A percentile compares a stretch with the other conserved stretches of the same genome.
Evolutionary conservation across 1,284 basidiomycete species (phyloP).

Genomic region (Stereum hirsutum): DNA sequence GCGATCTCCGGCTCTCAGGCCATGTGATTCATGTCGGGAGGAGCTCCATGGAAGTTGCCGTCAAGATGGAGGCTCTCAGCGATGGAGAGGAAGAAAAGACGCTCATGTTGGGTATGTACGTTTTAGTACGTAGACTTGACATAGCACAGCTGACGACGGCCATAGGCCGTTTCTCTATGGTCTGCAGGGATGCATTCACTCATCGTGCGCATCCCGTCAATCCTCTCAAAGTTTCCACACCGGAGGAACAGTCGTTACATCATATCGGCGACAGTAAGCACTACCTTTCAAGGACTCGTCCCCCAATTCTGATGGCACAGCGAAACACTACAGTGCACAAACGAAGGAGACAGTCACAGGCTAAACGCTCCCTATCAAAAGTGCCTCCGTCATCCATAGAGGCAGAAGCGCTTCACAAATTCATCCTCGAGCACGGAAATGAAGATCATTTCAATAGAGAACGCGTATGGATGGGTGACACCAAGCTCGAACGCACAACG

Average conservation of each 20-base stretch:
- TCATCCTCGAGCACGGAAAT: conserved; percentile 51
- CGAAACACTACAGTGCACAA: not conserved
- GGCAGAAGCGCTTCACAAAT: conserved; percentile 56
- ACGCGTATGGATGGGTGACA: conserved; percentile 60
- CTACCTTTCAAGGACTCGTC: not conserved
- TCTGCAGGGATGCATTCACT: conserved; percentile 65
- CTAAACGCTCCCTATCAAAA: conserved; percentile 51
- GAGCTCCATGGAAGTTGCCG: conserved; percentile 76
- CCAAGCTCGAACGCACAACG: conserved; percentile 55
- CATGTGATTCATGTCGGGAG: conserved; percentile 74
- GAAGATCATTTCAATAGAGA: conserved; percentile 24
- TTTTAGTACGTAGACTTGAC: conserved; percentile 6
- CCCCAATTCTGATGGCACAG: not conserved
- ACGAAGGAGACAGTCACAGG: conserved; percentile 36
- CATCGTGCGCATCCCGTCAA: conserved; percentile 61
- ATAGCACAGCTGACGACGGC: not conserved
- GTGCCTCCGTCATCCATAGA: conserved; percentile 68
- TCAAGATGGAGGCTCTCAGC: conserved; percentile 68
- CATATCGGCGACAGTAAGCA: conserved; percentile 58
- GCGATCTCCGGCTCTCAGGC: conserved; percentile 67
- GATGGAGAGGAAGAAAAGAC: conserved; percentile 41
- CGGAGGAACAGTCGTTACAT: conserved; percentile 57
- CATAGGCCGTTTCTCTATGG: conserved; percentile 72
- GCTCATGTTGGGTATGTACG: conserved; percentile 49
- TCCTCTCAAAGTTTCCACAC: conserved; percentile 46